Evolutionary conservation across 2,329 filamentous ascomycete genomes (phyloP), one percentile per base, ranked within the genome.

Genomic region (Fusarium bulbicola): DNA sequence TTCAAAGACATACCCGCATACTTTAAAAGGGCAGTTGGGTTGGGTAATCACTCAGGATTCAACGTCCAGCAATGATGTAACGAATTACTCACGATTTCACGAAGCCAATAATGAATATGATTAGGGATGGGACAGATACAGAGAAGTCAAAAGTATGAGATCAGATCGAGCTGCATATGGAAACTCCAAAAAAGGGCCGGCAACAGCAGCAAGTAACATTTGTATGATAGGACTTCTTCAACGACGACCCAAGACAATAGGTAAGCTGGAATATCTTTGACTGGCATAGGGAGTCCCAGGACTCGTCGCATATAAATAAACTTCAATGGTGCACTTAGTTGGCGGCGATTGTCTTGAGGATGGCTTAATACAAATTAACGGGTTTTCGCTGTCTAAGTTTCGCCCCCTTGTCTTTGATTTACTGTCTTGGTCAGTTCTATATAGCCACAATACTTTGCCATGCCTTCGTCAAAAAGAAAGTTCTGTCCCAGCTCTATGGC

Each of bases 61-160:
- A 68, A 74, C 56, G 59, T 67, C 54, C 28, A 47, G 68, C 61
- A 65, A 77, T 57, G 73, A 77, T 39, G 59, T 71, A 52, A 66
- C 63, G 61, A 76, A 75, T 45, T 65, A 52, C 60, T 74, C 26
- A 77, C 52, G 76, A 77, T 71, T 37, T 71, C 66, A 77, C 42
- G 76, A 77, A 53, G 66, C 39, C 39, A 68, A 43, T 45, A 64
- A 50, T 42, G 59, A 56, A 56, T 58, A 63, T 39, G 70, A 47
- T 50, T 43, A 47, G 28, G 58, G 47, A 36, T 34, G 46, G 45
- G 34, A 60, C 39, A 73, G 63, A 60, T 43, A 60, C 45, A 32
- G 49, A 64, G 56, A 47, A 56, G 21, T 26, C 52, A 68, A 67
- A 74, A 72, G 56, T 68, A 72, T 63, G 70, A 64, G 42, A 72